Percentiles rank a stretch among this genome's conserved stretches.
phyloP scores from a whole-genome alignment of 2,329 filamentous ascomycete species.

The Nemania diffusa region DNA sequence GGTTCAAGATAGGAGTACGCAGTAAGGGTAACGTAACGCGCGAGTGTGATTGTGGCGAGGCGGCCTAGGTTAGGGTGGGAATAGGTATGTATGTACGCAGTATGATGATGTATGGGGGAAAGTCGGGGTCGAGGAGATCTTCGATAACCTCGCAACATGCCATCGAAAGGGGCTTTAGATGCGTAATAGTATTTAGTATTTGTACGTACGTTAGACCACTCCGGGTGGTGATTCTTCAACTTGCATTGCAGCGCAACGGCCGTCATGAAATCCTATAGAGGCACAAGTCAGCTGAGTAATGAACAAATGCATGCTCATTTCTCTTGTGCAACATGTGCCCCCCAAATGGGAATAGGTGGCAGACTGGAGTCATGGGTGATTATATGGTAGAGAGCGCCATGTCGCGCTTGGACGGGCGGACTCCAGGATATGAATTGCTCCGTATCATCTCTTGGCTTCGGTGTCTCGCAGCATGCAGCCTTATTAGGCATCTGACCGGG shows the following conservation, averaged over 20 bases:
- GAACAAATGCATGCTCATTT: slow-evolving; percentile 9
- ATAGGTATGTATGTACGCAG: not conserved
- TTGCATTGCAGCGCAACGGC: slow-evolving; percentile 74
- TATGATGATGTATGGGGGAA: too few relatives aligned
- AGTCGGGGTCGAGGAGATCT: not conserved
- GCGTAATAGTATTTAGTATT: too few relatives aligned
- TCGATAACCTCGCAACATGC: slow-evolving; percentile 23
- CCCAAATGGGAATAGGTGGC: not conserved
- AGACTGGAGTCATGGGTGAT: not conserved
- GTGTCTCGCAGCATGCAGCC: slow-evolving; percentile 33
- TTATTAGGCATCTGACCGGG: slow-evolving; percentile 32
- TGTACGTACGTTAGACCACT: slow-evolving; percentile 75
- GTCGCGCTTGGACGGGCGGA: not conserved
- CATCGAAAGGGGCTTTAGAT: slow-evolving; percentile 20
- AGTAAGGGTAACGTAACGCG: slow-evolving; percentile 3
- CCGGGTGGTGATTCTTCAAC: slow-evolving; percentile 75
- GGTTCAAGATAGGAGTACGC: not conserved
- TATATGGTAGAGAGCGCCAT: slow-evolving; percentile 1
- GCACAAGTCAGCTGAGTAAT: slow-evolving; percentile 36
- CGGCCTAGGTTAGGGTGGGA: not conserved
- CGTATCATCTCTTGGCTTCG: slow-evolving; percentile 26
- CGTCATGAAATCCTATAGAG: slow-evolving; percentile 78
- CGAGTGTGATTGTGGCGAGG: slow-evolving; percentile 7
- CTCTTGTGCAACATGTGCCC: slow-evolving; percentile 12
- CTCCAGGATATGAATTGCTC: slow-evolving; percentile 11